Evolutionary conservation across 768 basidiomycete genomes (phyloP).

Genomic region (Tulasnella sp.): DNA sequence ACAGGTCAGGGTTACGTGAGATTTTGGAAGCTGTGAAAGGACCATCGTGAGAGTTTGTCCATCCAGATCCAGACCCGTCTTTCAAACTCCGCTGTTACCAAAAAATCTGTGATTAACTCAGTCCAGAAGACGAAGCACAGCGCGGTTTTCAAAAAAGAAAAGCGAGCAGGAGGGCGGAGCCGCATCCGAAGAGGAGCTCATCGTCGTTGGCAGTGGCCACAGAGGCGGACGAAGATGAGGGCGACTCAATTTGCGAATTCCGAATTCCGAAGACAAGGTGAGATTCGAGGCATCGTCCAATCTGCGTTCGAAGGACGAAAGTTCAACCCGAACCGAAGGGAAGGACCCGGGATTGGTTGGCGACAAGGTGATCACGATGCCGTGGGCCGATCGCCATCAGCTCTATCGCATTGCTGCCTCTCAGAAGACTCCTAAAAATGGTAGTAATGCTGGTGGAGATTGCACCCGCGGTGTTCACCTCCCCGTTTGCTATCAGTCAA

Average conservation of each 20-base stretch:
- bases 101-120: not conserved
- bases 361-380: not conserved
- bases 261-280: not conserved
- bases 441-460: not conserved
- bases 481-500: not conserved
- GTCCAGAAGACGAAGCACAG: not conserved
- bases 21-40: not conserved
- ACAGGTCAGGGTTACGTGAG: too few species aligned
- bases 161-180: not conserved
- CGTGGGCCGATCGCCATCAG: not conserved
- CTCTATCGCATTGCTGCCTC: not conserved
- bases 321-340: not conserved
- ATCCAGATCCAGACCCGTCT: conserved; percentile 9
- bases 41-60: not conserved
- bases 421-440: not conserved
- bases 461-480: not conserved
- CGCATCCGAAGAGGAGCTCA: not conserved
- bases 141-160: not conserved
- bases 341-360: not conserved
- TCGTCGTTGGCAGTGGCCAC: not conserved
- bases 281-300: not conserved
- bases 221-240: not conserved
- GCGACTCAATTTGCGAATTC: not conserved
- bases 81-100: not conserved
- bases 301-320: not conserved